Percentiles rank a stretch among this genome's conserved stretches.
These are phyloP conservation scores for Forsythia suspensa DNA, from an alignment of 257 asterid genomes.

Conservation along the genomic window DNA sequence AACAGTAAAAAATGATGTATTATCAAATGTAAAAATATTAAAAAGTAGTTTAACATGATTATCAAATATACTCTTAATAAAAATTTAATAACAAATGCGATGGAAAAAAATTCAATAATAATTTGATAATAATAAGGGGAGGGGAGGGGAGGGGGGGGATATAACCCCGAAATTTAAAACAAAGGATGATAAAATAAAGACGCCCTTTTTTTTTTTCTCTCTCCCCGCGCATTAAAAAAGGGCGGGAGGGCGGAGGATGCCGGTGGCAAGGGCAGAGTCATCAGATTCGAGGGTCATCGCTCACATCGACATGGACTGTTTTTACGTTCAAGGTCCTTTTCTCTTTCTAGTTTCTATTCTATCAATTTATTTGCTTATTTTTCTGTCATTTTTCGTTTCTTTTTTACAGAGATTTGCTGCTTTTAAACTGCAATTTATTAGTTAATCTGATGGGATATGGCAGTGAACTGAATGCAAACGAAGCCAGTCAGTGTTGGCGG, in stretches of 20 bases:
- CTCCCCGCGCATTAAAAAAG: background rate
- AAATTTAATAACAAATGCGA: too few species aligned
- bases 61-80: too few species aligned
- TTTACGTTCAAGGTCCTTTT: conserved; percentile 85
- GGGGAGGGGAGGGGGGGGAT: too few species aligned
- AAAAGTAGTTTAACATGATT: too few species aligned
- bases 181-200: too few species aligned
- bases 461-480: background rate
- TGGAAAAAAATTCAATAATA: too few species aligned
- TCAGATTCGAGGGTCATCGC: conserved; percentile 86
- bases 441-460: background rate
- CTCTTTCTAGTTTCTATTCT: background rate
- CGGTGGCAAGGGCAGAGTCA: conserved; percentile 72
- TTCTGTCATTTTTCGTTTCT: too few species aligned
- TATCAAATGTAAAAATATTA: too few species aligned
- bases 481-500: background rate
- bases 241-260: conserved; percentile 51
- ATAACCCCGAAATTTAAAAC: too few species aligned
- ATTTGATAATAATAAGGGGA: too few species aligned
- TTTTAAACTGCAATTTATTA: background rate
- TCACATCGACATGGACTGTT: conserved; percentile 95
- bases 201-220: background rate
- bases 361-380: too few species aligned
- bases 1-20: too few species aligned
- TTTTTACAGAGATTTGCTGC: background rate